phyloP scores from a whole-genome alignment of 306 rosid genomes.

The Dicorynia guianensis region DNA sequence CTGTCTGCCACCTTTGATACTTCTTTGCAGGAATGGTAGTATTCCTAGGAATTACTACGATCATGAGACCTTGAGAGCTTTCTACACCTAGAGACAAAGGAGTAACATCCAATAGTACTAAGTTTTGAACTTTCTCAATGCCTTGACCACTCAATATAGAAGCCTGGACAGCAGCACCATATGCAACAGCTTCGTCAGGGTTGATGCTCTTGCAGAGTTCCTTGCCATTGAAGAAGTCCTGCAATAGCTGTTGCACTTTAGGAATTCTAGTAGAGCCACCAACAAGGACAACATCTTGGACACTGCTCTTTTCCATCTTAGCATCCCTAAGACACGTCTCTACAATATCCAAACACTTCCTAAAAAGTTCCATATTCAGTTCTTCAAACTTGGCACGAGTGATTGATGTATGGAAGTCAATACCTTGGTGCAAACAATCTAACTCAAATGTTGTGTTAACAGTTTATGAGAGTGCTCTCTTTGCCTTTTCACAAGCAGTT shows the following conservation, averaged over 20 bases:
- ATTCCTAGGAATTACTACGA: conserved; percentile 58
- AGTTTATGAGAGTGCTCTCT: conserved; percentile 53
- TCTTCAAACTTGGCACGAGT: conserved; percentile 58
- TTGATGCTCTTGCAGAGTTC: conserved; percentile 61
- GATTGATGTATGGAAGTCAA: not conserved
- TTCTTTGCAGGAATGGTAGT: conserved; percentile 58
- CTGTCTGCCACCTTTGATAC: conserved; percentile 27
- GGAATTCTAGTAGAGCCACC: conserved; percentile 76
- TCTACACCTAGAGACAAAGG: conserved; percentile 60
- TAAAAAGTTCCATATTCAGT: conserved; percentile 44
- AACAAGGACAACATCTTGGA: conserved; percentile 61
- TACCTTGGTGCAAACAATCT: not conserved
- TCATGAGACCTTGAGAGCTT: conserved; percentile 50
- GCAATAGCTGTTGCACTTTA: conserved; percentile 59
- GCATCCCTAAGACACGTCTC: conserved; percentile 61
- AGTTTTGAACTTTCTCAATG: conserved; percentile 42
- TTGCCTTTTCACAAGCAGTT: conserved; percentile 16
- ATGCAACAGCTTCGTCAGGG: conserved; percentile 71
- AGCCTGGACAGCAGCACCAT: conserved; percentile 66
- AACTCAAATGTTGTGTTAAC: conserved; percentile 54
- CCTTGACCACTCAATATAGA: conserved; percentile 55
- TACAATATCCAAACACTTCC: conserved; percentile 50
- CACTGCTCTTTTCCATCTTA: conserved; percentile 48
- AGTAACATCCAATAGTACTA: conserved; percentile 56
- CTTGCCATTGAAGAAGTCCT: conserved; percentile 55